Percentiles rank a stretch among this genome's conserved stretches.
Conservation (phyloP, 257 asterid species). For the Solanum dulcamara region DNA sequence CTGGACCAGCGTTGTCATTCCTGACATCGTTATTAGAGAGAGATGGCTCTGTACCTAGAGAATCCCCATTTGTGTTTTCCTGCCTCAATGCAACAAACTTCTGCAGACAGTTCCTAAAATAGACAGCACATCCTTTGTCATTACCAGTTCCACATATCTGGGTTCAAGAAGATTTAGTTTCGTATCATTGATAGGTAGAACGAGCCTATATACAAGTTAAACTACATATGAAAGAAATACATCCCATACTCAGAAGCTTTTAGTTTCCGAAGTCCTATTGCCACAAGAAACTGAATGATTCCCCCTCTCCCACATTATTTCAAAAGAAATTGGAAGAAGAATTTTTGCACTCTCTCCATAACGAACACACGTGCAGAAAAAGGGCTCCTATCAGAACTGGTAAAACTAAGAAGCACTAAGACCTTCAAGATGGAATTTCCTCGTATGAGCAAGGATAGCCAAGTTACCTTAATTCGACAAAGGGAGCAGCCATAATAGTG, state of each 20-base stretch:
- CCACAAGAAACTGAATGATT: neutral
- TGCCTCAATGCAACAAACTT: slow-evolving; percentile 39
- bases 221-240: neutral
- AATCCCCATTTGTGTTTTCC: slow-evolving; percentile 14
- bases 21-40: neutral
- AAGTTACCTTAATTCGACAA: neutral
- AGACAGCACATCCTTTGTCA: neutral
- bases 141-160: neutral
- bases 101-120: slow-evolving; percentile 54
- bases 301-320: neutral
- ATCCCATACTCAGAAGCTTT: neutral
- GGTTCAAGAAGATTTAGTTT: neutral
- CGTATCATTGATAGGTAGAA: neutral
- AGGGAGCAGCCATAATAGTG: neutral
- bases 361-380: neutral
- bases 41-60: slow-evolving; percentile 12
- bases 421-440: neutral
- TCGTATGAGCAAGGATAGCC: neutral
- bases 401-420: neutral
- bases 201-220: neutral
- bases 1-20: slow-evolving; percentile 8
- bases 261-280: neutral
- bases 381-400: neutral
- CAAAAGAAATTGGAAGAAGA: neutral
- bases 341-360: neutral